Conservation (phyloP, 2,329 filamentous ascomycete genomes). For the Endothia cerciana region DNA sequence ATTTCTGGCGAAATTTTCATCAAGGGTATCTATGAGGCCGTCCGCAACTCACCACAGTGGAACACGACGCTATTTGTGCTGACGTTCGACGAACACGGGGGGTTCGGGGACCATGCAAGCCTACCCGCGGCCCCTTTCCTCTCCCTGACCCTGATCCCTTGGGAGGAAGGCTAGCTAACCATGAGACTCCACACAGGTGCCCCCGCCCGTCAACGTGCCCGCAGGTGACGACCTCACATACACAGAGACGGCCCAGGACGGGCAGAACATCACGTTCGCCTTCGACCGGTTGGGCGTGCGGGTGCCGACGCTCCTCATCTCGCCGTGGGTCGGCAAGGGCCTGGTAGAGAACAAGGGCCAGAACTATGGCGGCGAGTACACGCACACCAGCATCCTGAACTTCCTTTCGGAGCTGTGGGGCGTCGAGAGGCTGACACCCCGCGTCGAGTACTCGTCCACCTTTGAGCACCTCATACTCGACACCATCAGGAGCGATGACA, state of each 20-base stretch:
- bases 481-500: conserved; percentile 16
- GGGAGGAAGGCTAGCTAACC: no score
- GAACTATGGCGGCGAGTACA: conserved; percentile 42
- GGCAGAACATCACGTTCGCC: conserved; percentile 41
- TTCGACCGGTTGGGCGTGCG: conserved; percentile 48
- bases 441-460: conserved; percentile 26
- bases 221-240: conserved; percentile 42
- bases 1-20: conserved; percentile 49
- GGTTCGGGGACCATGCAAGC: conserved; percentile 48
- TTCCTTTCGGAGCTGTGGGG: conserved; percentile 44
- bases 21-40: conserved; percentile 49
- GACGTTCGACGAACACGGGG: conserved; percentile 52
- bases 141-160: no score
- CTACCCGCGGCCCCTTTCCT: not conserved
- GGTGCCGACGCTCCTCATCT: conserved; percentile 48
- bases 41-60: conserved; percentile 50
- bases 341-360: conserved; percentile 43
- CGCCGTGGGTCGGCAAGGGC: conserved; percentile 48
- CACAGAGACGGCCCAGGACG: conserved; percentile 42
- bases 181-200: not conserved
- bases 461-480: conserved; percentile 27
- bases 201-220: conserved; percentile 45
- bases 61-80: conserved; percentile 50
- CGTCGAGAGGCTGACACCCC: conserved; percentile 27
- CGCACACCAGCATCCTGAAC: conserved; percentile 45